These are phyloP conservation scores for Cichorium intybus DNA, from an alignment of 140 eudicot species.

Conservation along the genomic window DNA sequence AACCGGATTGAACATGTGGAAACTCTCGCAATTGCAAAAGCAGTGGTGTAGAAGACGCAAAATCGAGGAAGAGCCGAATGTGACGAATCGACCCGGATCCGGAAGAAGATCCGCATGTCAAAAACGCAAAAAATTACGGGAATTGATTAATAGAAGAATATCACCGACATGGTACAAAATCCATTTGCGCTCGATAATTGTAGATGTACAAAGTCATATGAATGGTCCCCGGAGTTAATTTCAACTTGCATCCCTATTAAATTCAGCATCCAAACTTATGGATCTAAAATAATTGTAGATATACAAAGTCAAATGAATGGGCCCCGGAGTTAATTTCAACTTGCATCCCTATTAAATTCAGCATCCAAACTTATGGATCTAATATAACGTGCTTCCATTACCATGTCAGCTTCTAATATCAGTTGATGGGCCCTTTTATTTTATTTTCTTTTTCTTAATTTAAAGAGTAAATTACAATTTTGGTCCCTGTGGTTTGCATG, in stretches of 20 bases:
- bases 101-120: too few species aligned
- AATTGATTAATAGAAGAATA: too few species aligned
- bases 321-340: constrained; percentile 10
- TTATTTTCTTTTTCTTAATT: neutral
- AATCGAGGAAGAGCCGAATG: too few species aligned
- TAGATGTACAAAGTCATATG: neutral
- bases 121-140: too few species aligned
- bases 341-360: constrained; percentile 19
- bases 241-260: constrained; percentile 27
- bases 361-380: constrained; percentile 4
- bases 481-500: too few species aligned
- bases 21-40: too few species aligned
- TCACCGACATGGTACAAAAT: neutral
- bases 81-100: too few species aligned
- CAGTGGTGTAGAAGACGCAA: too few species aligned
- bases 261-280: constrained; percentile 4
- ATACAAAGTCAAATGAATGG: neutral
- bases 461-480: too few species aligned
- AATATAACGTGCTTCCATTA: constrained; percentile 16
- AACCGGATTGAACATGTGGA: too few species aligned
- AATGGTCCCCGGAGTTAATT: neutral
- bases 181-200: neutral
- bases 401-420: constrained; percentile 23
- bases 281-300: constrained; percentile 6
- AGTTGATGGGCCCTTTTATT: constrained; percentile 2